These are phyloP conservation scores for Purpureocillium takamizusanense DNA, from an alignment of 2,329 filamentous ascomycete genomes.

Conservation along the genomic window DNA sequence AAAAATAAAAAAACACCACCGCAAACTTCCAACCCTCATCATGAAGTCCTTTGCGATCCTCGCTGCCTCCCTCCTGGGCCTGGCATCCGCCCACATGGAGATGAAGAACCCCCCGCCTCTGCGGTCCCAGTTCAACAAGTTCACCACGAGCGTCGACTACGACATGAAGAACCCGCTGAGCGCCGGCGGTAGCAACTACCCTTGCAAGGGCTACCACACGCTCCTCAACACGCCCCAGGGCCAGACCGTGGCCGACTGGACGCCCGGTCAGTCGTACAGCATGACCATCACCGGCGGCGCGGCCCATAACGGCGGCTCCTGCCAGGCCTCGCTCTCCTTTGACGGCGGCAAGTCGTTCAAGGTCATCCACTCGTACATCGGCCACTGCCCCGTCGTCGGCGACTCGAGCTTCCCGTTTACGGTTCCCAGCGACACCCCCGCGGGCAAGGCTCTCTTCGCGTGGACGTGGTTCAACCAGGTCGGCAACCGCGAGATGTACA, in stretches of 20 bases:
- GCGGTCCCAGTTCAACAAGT: constrained; percentile 42
- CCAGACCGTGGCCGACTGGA: constrained; percentile 49
- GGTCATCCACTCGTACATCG: constrained; percentile 52
- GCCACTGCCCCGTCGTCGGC: constrained; percentile 38
- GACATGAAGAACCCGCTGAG: constrained; percentile 61
- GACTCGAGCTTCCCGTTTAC: constrained; percentile 53
- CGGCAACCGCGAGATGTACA: constrained; percentile 79
- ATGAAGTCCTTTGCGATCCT: constrained; percentile 33
- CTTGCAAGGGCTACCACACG: constrained; percentile 60
- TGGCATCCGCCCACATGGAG: constrained; percentile 44
- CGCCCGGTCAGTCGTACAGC: constrained; percentile 51
- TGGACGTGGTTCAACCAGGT: constrained; percentile 74
- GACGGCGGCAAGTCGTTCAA: constrained; percentile 62
- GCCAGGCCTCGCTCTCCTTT: constrained; percentile 67
- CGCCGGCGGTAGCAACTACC: constrained; percentile 54
- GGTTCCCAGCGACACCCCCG: constrained; percentile 54
- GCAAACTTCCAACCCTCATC: constrained; percentile 12
- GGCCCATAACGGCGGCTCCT: constrained; percentile 61
- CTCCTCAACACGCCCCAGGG: constrained; percentile 40
- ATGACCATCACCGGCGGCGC: constrained; percentile 56
- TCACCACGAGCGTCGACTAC: constrained; percentile 52
- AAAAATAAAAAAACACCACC: no score
- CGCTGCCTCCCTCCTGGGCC: constrained; percentile 30
- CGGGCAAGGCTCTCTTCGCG: constrained; percentile 54
- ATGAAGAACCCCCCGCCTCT: constrained; percentile 44